These are phyloP conservation scores for Podaxis rugospora DNA, from an alignment of 768 basidiomycete species.

Conservation along the genomic window DNA sequence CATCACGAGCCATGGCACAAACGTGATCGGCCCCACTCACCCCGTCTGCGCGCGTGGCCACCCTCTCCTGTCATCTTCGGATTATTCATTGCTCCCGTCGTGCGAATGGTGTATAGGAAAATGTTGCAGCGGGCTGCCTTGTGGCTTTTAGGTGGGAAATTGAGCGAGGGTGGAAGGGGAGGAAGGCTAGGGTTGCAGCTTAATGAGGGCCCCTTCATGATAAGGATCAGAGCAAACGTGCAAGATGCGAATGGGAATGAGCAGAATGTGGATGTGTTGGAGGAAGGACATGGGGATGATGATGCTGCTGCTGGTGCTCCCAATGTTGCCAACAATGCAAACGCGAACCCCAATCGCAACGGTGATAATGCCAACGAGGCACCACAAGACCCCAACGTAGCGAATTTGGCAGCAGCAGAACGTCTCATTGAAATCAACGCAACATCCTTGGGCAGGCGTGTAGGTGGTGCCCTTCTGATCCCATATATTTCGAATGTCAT, in stretches of 20 bases:
- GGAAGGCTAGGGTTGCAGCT: slow-evolving; percentile 20
- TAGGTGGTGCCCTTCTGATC: slow-evolving; percentile 67
- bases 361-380: slow-evolving; percentile 17
- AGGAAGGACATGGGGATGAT: slow-evolving; percentile 13
- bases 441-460: slow-evolving; percentile 56
- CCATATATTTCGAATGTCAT: slow-evolving; percentile 63
- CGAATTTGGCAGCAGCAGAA: slow-evolving; percentile 46
- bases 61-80: slow-evolving; percentile 58
- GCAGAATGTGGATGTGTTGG: slow-evolving; percentile 13
- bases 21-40: slow-evolving; percentile 18
- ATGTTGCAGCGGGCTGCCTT: slow-evolving; percentile 35
- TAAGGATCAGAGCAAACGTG: slow-evolving; percentile 28
- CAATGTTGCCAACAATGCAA: neutral
- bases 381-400: slow-evolving; percentile 34
- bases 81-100: slow-evolving; percentile 45
- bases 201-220: slow-evolving; percentile 30
- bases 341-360: slow-evolving; percentile 18
- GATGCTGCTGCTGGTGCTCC: slow-evolving; percentile 10
- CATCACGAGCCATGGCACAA: slow-evolving; percentile 27
- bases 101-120: slow-evolving; percentile 39
- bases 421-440: slow-evolving; percentile 55
- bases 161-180: slow-evolving; percentile 12
- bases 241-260: slow-evolving; percentile 11
- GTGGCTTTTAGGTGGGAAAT: slow-evolving; percentile 38
- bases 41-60: slow-evolving; percentile 38